Evolutionary conservation across 2,329 filamentous ascomycete species (phyloP).

Genomic region (Ceratocystis harringtonii): DNA sequence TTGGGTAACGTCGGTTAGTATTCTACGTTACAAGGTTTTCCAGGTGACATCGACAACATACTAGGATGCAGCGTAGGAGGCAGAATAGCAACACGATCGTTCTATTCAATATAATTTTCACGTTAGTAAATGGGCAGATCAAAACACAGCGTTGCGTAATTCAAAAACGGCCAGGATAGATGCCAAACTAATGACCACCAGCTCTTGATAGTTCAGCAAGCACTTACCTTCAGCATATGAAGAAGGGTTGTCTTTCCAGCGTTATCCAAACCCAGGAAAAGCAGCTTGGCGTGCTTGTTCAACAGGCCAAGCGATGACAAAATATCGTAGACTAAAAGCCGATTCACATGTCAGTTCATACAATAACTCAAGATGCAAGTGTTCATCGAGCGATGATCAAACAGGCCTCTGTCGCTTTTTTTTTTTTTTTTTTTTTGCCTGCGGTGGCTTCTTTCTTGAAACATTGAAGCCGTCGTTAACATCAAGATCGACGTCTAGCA

Average conservation of each 20-base stretch:
- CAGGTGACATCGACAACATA: constrained; percentile 32
- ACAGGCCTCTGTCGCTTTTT: background rate
- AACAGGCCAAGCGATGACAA: constrained; percentile 74
- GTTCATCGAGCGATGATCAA: background rate
- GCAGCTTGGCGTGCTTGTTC: constrained; percentile 92
- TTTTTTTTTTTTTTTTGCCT: too few relatives aligned
- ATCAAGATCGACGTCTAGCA: background rate
- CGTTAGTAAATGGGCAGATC: constrained; percentile 1
- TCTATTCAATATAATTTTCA: constrained; percentile 34
- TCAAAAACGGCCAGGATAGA: background rate
- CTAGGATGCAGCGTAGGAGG: constrained; percentile 85
- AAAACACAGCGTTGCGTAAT: background rate
- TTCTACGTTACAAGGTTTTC: background rate
- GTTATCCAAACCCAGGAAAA: constrained; percentile 88
- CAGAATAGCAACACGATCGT: constrained; percentile 81
- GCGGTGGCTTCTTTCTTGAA: background rate
- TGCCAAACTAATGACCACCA: background rate
- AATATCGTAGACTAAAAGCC: constrained; percentile 61
- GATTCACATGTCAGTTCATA: constrained; percentile 18
- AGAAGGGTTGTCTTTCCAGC: constrained; percentile 87
- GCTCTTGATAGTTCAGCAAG: background rate
- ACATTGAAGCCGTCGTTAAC: background rate
- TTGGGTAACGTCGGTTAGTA: background rate
- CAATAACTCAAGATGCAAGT: background rate
- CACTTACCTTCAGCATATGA: constrained; percentile 80